A percentile compares a stretch with the other conserved stretches of the same genome.
These are phyloP conservation scores for Pugionium cornutum DNA, from an alignment of 345 rosid genomes.

Conservation along the genomic window DNA sequence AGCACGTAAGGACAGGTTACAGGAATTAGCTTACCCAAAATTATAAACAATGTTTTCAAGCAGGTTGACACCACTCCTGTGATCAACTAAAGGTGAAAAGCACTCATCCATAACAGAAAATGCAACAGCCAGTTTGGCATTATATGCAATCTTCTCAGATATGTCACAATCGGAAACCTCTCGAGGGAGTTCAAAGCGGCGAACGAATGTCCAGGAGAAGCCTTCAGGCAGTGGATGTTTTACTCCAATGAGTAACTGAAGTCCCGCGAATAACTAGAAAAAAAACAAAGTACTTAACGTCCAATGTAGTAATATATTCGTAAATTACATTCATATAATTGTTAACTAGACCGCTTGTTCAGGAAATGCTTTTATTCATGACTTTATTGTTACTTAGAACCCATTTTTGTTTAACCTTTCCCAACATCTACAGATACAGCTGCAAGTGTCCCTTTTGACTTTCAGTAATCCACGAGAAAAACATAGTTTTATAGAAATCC, in stretches of 20 bases:
- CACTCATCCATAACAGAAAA: slow-evolving; percentile 89
- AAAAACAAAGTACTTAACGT: slow-evolving; percentile 7
- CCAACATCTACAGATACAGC: slow-evolving; percentile 1
- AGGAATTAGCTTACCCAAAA: slow-evolving; percentile 61
- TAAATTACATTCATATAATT: slow-evolving; percentile 8
- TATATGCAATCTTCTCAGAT: slow-evolving; percentile 63
- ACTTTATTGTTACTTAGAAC: background rate
- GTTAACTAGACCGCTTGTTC: slow-evolving; percentile 1
- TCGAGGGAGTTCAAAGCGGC: slow-evolving; percentile 55
- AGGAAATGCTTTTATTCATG: slow-evolving; percentile 7
- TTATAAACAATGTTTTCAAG: slow-evolving; percentile 84
- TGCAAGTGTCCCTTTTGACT: background rate
- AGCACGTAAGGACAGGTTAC: background rate
- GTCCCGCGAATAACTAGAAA: slow-evolving; percentile 56
- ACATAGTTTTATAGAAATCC: background rate
- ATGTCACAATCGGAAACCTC: slow-evolving; percentile 54
- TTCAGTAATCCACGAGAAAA: slow-evolving; percentile 6
- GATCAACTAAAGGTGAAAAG: slow-evolving; percentile 81
- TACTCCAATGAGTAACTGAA: slow-evolving; percentile 75
- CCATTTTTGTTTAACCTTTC: background rate
- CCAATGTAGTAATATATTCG: background rate
- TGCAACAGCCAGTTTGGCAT: slow-evolving; percentile 89
- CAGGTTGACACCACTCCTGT: slow-evolving; percentile 83
- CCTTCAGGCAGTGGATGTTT: slow-evolving; percentile 79
- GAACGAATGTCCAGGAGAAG: slow-evolving; percentile 79